A percentile compares a stretch with the other conserved stretches of the same genome.
phyloP scores from a whole-genome alignment of 2,329 filamentous ascomycete species.

The Pseudopyrenochaeta lycopersici region DNA sequence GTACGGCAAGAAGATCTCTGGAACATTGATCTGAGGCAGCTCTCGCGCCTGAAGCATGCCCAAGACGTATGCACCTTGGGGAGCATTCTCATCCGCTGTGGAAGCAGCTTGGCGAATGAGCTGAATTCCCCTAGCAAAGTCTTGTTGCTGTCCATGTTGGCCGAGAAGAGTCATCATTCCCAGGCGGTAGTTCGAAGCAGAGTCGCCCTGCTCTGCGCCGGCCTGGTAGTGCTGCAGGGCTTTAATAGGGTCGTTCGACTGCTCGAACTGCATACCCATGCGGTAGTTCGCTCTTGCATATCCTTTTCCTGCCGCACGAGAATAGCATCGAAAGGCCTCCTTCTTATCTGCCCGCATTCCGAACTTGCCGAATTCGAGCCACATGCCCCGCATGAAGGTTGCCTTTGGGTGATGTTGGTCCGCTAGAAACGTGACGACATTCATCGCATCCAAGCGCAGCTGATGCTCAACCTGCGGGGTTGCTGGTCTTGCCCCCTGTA shows the following conservation, averaged over 20 bases:
- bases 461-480: slow-evolving; percentile 92
- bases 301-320: slow-evolving; percentile 82
- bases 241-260: slow-evolving; percentile 89
- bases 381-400: slow-evolving; percentile 93
- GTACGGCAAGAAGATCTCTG: slow-evolving; percentile 73
- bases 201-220: slow-evolving; percentile 82
- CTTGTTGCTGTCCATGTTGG: slow-evolving; percentile 88
- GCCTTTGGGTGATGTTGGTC: slow-evolving; percentile 93
- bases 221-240: slow-evolving; percentile 89
- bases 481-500: slow-evolving; percentile 69
- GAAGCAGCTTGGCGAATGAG: slow-evolving; percentile 85
- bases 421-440: slow-evolving; percentile 88
- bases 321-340: slow-evolving; percentile 89
- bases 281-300: slow-evolving; percentile 92
- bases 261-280: slow-evolving; percentile 98
- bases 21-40: slow-evolving; percentile 87
- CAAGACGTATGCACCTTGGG: slow-evolving; percentile 93
- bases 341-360: slow-evolving; percentile 90
- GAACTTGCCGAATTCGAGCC: slow-evolving; percentile 98
- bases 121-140: slow-evolving; percentile 79
- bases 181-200: slow-evolving; percentile 84
- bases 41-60: slow-evolving; percentile 94
- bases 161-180: slow-evolving; percentile 98
- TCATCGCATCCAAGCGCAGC: slow-evolving; percentile 85
- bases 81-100: slow-evolving; percentile 92